Evolutionary conservation across 2,329 filamentous ascomycete species (phyloP).

Genomic region (Xylaria digitata): DNA sequence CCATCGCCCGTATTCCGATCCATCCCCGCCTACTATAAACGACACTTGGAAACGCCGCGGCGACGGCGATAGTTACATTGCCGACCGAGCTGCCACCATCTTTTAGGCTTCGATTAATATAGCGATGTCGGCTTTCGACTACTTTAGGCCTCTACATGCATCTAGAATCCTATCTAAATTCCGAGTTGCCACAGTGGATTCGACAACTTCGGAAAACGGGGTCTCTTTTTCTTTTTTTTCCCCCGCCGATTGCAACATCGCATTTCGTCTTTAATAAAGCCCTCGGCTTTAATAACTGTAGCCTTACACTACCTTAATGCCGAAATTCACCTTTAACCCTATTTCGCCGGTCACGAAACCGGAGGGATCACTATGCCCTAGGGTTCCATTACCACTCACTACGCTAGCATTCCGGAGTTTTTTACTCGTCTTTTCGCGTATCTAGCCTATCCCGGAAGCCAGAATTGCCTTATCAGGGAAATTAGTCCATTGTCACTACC

Average conservation of each 20-base stretch:
- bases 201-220: neutral
- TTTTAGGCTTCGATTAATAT: neutral
- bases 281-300: neutral
- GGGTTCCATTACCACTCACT: neutral
- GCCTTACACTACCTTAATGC: neutral
- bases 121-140: neutral
- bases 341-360: neutral
- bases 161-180: neutral
- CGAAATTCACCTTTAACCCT: neutral
- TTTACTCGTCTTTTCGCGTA: neutral
- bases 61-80: neutral
- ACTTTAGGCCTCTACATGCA: slow-evolving; percentile 14
- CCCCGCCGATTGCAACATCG: neutral
- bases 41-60: neutral
- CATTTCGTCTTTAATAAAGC: neutral
- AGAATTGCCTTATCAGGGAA: neutral
- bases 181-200: slow-evolving; percentile 1
- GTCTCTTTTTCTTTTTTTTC: too few relatives aligned
- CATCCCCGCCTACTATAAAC: neutral
- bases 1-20: slow-evolving; percentile 1
- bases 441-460: neutral
- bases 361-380: neutral
- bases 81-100: neutral
- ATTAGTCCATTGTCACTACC: neutral
- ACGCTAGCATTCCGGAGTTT: neutral